Conservation (phyloP, 108 stramenopile genomes). For the Stephanodiscus triporus region DNA sequence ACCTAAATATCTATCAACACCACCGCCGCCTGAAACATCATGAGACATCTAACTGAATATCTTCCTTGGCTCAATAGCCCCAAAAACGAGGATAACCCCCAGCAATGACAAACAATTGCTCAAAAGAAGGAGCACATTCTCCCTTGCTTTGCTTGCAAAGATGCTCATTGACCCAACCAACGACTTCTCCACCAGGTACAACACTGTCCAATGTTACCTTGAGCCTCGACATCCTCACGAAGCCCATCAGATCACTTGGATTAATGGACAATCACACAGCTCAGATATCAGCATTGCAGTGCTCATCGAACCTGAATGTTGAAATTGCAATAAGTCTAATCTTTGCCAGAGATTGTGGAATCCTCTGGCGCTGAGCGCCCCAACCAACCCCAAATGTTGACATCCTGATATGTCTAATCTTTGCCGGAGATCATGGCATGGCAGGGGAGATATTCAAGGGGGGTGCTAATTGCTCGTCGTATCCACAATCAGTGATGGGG, state of each 20-base stretch:
- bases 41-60: no score
- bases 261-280: conserved; percentile 76
- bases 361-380: no score
- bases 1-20: no score
- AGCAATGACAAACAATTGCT: no score
- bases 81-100: no score
- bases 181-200: conserved; percentile 40
- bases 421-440: conserved; percentile 84
- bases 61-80: no score
- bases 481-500: conserved; percentile 73
- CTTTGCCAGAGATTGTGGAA: no score
- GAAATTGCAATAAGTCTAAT: conserved; percentile 50
- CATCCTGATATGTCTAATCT: no score
- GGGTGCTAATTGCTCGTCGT: conserved; percentile 70
- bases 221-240: conserved; percentile 78
- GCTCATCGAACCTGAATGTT: conserved; percentile 39
- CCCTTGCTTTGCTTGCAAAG: no score
- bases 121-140: no score
- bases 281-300: conserved; percentile 60
- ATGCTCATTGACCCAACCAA: conserved; percentile 11
- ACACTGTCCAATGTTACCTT: conserved; percentile 55
- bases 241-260: conserved; percentile 81
- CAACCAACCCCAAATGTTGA: no score
- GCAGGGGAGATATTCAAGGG: conserved; percentile 56
- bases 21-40: no score